phyloP scores from a whole-genome alignment of 371 early-diverging fungal species.

The Zychaea mexicana region DNA sequence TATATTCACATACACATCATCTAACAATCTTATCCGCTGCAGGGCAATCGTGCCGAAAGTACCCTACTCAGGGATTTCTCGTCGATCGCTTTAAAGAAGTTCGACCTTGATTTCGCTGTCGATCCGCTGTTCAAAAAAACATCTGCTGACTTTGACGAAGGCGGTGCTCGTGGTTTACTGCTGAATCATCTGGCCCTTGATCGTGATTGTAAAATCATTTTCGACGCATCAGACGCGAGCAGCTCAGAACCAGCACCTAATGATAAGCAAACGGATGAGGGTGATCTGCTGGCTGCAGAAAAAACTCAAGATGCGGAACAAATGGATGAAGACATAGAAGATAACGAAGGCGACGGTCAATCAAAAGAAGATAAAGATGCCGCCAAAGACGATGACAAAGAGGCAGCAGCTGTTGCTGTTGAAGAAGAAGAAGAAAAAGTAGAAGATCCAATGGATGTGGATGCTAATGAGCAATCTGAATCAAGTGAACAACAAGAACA shows the following conservation, averaged over 20 bases:
- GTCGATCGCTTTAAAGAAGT: conserved; percentile 79
- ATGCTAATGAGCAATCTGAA: not conserved
- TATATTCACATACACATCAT: not conserved
- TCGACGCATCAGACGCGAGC: conserved; percentile 90
- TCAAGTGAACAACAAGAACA: not conserved
- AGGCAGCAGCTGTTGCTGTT: not conserved
- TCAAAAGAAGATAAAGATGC: conserved; percentile 10
- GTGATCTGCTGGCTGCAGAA: not conserved
- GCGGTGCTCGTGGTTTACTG: conserved; percentile 93
- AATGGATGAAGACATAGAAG: not conserved
- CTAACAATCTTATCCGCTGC: not conserved
- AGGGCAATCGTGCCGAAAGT: conserved; percentile 53
- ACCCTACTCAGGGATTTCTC: conserved; percentile 86
- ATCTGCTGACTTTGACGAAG: conserved; percentile 97
- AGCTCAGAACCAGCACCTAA: conserved; percentile 5
- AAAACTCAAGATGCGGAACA: conserved; percentile 9
- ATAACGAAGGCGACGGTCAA: not conserved
- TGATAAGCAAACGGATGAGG: conserved; percentile 4
- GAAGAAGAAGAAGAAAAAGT: not conserved
- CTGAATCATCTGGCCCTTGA: conserved; percentile 86
- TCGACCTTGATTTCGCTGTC: conserved; percentile 90
- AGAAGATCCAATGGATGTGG: conserved; percentile 8
- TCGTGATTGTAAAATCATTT: conserved; percentile 85
- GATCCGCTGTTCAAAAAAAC: conserved; percentile 99
- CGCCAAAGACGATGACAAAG: not conserved